These are phyloP conservation scores for Mallotus nudiflorus DNA, from an alignment of 345 rosid species.

Conservation along the genomic window DNA sequence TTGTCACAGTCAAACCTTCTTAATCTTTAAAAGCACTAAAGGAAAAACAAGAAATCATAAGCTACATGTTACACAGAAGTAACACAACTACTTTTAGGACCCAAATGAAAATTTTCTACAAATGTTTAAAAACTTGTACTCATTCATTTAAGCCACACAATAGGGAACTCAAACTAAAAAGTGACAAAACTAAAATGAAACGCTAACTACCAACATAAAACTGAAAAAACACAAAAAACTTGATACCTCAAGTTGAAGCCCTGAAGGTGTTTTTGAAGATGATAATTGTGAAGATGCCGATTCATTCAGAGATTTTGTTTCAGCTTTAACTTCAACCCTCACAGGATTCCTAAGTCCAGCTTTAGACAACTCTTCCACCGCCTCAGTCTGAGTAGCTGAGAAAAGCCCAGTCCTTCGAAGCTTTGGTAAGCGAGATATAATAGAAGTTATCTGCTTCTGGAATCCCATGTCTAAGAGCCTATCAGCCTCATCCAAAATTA, in stretches of 20 bases:
- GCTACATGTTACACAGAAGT: not conserved
- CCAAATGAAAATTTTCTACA: too few species aligned
- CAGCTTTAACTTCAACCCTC: slow-evolving; percentile 86
- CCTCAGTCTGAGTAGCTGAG: slow-evolving; percentile 97
- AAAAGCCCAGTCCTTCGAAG: slow-evolving; percentile 95
- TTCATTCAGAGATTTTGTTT: slow-evolving; percentile 41
- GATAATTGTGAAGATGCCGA: slow-evolving; percentile 41
- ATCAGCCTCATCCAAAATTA: slow-evolving; percentile 92
- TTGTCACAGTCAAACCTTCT: not conserved
- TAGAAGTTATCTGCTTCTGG: slow-evolving; percentile 71
- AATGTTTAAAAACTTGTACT: too few species aligned
- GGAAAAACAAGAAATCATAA: not conserved
- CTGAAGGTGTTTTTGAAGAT: slow-evolving; percentile 76
- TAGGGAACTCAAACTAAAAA: too few species aligned
- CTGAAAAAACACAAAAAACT: not conserved
- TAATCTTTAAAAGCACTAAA: not conserved
- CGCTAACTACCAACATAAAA: not conserved
- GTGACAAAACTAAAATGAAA: not conserved
- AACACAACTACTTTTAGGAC: too few species aligned
- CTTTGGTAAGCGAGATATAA: slow-evolving; percentile 85
- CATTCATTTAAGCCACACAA: not conserved
- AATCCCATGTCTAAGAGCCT: slow-evolving; percentile 96
- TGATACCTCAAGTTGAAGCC: slow-evolving; percentile 80
- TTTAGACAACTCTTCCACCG: slow-evolving; percentile 78
- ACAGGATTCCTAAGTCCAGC: slow-evolving; percentile 93